Base-by-base conservation (phyloP, 2,329 filamentous ascomycete species). In the Talaromyces sp. region DNA sequence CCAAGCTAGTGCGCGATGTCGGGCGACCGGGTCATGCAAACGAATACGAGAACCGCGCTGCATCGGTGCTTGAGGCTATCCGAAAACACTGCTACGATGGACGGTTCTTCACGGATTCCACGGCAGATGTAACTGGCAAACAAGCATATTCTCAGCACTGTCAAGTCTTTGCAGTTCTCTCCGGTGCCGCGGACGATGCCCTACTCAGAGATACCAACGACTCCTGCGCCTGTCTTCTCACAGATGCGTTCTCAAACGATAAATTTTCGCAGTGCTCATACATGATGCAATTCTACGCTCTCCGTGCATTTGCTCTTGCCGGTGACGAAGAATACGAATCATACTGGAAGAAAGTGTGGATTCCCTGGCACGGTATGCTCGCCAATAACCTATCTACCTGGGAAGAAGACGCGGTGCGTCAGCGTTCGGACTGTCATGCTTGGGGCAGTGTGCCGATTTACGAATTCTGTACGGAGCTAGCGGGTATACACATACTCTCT, bases 391-490 rank as follows among this genome's bases (percentile, higher is more conserved):
- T 79, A 10, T 69, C 75, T 0, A 79, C 76, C 3, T 78, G 76
- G 75, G 72, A 74, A 50, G 76, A 79, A 57, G 76, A 79, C 55
- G 71, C 75, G 59, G 76, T 79, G 5, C 65, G 72, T 2, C 74
- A 77, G 61, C 70, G 76, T 4, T 78, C 75, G 1, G 77, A 79
- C 63, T 79, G 77, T 55, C 76, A 79, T 66, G 75, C 76, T 2
- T 79, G 75, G 77, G 74, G 76, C 1, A 75, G 74, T 59, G 74
- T 76, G 17, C 76, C 75, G 0, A 66, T 79, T 3, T 78, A 78
- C 56, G 76, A 78, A 59, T 78, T 70, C 43, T 50, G 43, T 4
- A 50, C 43, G 24, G 43, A 50, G 43, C 43, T 50, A 14, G 43
- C 43, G 43, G 56, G 56, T 24, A 52, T 58, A 5, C 31, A 32